These are phyloP conservation scores for Fusarium nurragi DNA, from an alignment of 2,329 filamentous ascomycete genomes.

Conservation along the genomic window DNA sequence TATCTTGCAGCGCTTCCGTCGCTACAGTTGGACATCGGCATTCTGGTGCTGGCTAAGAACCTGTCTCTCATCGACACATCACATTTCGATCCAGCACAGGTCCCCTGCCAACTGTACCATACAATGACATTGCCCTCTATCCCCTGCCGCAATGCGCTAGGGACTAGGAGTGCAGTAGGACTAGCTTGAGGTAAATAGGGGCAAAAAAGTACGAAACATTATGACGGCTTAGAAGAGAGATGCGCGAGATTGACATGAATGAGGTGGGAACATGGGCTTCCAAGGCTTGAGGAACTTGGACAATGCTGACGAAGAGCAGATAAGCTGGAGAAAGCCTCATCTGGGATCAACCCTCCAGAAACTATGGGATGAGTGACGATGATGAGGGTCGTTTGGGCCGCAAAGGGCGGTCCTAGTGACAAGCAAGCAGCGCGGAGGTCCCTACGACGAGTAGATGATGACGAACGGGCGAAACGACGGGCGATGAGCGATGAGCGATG, in stretches of 20 bases:
- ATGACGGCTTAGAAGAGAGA: conserved; percentile 24
- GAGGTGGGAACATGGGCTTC: conserved; percentile 5
- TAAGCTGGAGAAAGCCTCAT: background rate
- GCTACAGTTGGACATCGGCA: conserved; percentile 30
- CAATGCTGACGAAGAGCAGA: background rate
- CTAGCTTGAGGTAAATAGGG: conserved; percentile 35
- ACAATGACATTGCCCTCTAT: conserved; percentile 17
- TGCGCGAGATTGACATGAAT: conserved; percentile 19
- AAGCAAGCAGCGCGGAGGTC: conserved; percentile 4
- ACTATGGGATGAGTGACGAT: conserved; percentile 1
- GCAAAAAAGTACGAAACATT: conserved; percentile 28
- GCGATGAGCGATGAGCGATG: conserved; percentile 29
- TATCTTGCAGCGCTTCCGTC: conserved; percentile 34
- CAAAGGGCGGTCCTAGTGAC: background rate
- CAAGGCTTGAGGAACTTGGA: background rate
- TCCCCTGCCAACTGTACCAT: conserved; percentile 23
- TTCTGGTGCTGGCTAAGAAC: conserved; percentile 20
- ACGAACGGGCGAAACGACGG: conserved; percentile 11
- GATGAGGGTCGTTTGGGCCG: background rate
- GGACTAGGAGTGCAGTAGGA: conserved; percentile 25
- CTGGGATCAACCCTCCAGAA: conserved; percentile 10
- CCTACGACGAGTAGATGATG: background rate
- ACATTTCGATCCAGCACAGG: conserved; percentile 40
- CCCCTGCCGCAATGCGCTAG: conserved; percentile 28
- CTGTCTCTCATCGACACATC: conserved; percentile 37